Conservation (phyloP, 2,329 filamentous ascomycete genomes). For the Alternaria brassicae region DNA sequence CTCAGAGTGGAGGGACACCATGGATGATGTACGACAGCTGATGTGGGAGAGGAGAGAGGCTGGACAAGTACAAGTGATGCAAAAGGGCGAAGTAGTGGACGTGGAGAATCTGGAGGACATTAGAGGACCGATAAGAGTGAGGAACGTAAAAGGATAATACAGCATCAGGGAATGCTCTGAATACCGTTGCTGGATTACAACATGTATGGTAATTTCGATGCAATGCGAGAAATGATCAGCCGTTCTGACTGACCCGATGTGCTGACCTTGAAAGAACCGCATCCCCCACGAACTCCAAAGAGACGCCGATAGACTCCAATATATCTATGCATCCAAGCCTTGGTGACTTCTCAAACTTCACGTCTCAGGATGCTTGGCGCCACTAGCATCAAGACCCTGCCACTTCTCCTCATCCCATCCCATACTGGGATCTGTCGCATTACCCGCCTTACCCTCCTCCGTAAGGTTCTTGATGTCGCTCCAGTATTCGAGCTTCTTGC, state of each 20-base stretch:
- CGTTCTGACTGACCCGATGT: constrained; percentile 6
- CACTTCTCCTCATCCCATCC: constrained; percentile 50
- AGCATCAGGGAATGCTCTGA: neutral
- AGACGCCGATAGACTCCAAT: constrained; percentile 11
- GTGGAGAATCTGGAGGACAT: constrained; percentile 49
- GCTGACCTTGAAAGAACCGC: constrained; percentile 9
- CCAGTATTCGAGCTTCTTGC: constrained; percentile 85
- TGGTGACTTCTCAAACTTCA: neutral
- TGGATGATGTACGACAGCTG: constrained; percentile 54
- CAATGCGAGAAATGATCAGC: constrained; percentile 7
- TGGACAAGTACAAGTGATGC: constrained; percentile 57
- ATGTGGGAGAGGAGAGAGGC: constrained; percentile 53
- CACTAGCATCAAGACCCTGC: constrained; percentile 49
- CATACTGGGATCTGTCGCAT: constrained; percentile 40
- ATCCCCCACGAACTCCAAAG: neutral
- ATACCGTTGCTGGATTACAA: constrained; percentile 9
- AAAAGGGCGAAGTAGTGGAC: constrained; percentile 54
- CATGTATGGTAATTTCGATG: constrained; percentile 8
- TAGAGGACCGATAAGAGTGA: constrained; percentile 57
- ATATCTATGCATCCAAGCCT: constrained; percentile 3
- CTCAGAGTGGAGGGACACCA: constrained; percentile 56
- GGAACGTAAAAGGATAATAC: constrained; percentile 23
- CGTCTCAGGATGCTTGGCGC: constrained; percentile 39
- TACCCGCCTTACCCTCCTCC: constrained; percentile 46
- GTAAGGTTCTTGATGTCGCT: constrained; percentile 67